phyloP scores from a whole-genome alignment of 2,329 filamentous ascomycete genomes.

The Aspergillus tanneri region DNA sequence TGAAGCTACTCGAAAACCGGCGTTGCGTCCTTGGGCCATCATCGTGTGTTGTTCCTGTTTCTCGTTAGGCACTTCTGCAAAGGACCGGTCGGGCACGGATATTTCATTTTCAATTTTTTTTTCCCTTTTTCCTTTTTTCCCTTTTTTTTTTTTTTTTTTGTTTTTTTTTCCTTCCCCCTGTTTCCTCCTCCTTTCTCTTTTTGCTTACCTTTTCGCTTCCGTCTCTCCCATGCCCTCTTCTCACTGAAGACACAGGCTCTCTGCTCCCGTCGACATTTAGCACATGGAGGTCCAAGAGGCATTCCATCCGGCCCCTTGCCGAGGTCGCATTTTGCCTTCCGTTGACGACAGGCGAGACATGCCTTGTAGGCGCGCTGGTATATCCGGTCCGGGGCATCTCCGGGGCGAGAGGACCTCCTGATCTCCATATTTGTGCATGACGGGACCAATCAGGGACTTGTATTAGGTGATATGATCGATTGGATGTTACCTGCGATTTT shows the following conservation, averaged over 20 bases:
- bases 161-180: constrained; percentile 14
- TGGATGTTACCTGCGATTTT: too few relatives aligned
- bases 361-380: constrained; percentile 57
- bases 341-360: constrained; percentile 53
- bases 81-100: too few relatives aligned
- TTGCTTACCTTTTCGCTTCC: constrained; percentile 33
- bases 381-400: constrained; percentile 30
- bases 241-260: constrained; percentile 51
- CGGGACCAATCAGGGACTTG: constrained; percentile 16
- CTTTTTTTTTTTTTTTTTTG: too few relatives aligned
- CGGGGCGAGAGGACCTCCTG: constrained; percentile 17
- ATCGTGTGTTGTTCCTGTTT: constrained; percentile 15
- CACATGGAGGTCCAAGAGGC: constrained; percentile 44
- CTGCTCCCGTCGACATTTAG: constrained; percentile 52
- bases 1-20: constrained; percentile 8
- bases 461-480: not conserved
- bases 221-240: constrained; percentile 43
- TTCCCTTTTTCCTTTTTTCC: too few relatives aligned
- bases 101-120: too few relatives aligned
- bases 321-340: constrained; percentile 55
- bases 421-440: constrained; percentile 21
- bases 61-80: not conserved
- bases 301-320: constrained; percentile 42
- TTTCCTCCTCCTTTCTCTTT: constrained; percentile 3
- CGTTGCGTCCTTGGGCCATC: constrained; percentile 5